Base-by-base conservation (phyloP, 192 early-diverging fungal species). In the Fimicolochytrium jonesii region DNA sequence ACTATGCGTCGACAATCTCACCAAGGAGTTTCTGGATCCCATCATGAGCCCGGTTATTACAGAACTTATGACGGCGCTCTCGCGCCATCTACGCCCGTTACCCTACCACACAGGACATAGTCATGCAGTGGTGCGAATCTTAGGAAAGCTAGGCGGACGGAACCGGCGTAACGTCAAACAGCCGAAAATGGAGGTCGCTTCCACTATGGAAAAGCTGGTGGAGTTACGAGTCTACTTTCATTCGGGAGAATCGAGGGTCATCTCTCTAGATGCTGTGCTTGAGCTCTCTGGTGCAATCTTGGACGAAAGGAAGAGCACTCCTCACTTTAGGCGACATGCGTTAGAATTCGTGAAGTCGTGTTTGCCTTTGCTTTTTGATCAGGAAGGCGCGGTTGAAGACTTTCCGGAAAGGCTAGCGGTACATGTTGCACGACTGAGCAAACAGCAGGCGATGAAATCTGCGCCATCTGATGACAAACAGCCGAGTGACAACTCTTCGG, bases 121-220 rank as follows among this genome's bases (percentile, higher is more conserved):
- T 30, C 84, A 90, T 58, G 86, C 88, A 2, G 90, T 95, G 3
- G 86, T 92, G 59, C 79, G 92, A 15, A 98, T 99, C 48, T 75
- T 99, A 0, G 97, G 97, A 7, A 98, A 98, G 69, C 84, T 99
- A 29, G 97, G 97, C n/a, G 97, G 97, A 1, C 76, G 94, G 25
- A 99, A 99, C 71, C 82, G 95, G 42, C 76, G 91, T 31, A 85
- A 93, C 78, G 72, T 98, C 20, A 83, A 85, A 50, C 86, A 85
- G 34, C 84, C 88, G 43, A 50, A 32, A 33, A 69, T 88, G 29
- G 49, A 67, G 23, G 69, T 69, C 42, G 59, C 68, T 7, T 45
- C 64, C 10, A 74, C 74, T 29, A 66, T 71, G 7, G 78, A 86
- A 47, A 70, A 57, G 47, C 85, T 80, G 25, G 61, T 91, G 41